Evolutionary conservation across 768 basidiomycete species (phyloP).

Genomic region (Mycena kentingensis): DNA sequence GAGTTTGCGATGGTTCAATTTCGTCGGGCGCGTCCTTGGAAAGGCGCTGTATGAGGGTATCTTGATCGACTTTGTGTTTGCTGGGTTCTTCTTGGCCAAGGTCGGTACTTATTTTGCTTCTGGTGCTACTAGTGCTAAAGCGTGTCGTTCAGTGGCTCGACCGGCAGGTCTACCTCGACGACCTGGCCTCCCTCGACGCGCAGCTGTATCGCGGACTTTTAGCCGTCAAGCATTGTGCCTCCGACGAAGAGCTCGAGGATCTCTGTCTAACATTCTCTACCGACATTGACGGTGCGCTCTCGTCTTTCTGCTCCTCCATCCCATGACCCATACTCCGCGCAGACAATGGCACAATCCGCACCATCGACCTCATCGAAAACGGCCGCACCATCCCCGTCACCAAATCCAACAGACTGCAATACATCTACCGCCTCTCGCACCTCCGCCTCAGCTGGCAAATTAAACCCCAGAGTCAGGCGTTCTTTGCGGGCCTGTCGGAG

Average conservation of each 20-base stretch:
- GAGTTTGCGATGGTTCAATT: conserved; percentile 87
- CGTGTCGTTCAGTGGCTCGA: conserved; percentile 81
- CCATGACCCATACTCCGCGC: neutral
- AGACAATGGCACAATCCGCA: conserved; percentile 81
- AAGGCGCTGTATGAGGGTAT: conserved; percentile 97
- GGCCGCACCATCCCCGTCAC: conserved; percentile 85
- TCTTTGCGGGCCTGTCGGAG: conserved; percentile 90
- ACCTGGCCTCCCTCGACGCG: conserved; percentile 85
- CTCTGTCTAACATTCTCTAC: conserved; percentile 87
- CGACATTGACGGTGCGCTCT: conserved; percentile 68
- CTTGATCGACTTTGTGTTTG: conserved; percentile 90
- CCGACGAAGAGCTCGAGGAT: conserved; percentile 81
- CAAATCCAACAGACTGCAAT: conserved; percentile 81
- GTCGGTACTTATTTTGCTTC: conserved; percentile 33
- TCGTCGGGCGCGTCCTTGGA: conserved; percentile 89
- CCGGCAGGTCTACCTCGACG: conserved; percentile 87
- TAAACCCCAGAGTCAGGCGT: conserved; percentile 73
- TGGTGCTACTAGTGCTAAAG: neutral
- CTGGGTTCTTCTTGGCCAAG: conserved; percentile 91
- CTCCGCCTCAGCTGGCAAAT: conserved; percentile 89
- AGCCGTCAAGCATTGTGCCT: conserved; percentile 93
- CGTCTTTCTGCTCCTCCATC: neutral
- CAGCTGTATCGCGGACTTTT: conserved; percentile 90
- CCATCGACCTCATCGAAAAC: conserved; percentile 75
- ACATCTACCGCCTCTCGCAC: conserved; percentile 87